phyloP scores from a whole-genome alignment of 805 yeast genomes.

The Cyberlindnera mycetangii region DNA sequence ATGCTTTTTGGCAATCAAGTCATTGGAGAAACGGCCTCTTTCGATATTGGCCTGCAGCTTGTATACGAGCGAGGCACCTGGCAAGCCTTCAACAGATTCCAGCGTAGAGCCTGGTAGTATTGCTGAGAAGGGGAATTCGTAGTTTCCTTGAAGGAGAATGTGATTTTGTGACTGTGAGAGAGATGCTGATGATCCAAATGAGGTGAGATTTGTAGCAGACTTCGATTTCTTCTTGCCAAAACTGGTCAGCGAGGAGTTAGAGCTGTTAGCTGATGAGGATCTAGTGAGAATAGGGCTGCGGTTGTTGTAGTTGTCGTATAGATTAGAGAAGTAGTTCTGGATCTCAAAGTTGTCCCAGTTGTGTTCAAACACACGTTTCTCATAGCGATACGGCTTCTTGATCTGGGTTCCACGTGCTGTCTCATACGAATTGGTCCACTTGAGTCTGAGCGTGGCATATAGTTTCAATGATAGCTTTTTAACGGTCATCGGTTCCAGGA shows the following conservation, averaged over 20 bases:
- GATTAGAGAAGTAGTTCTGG: conserved; percentile 36
- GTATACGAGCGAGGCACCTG: conserved; percentile 72
- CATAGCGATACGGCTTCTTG: conserved; percentile 48
- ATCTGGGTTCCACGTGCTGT: conserved; percentile 43
- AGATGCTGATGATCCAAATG: conserved; percentile 30
- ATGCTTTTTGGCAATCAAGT: conserved; percentile 64
- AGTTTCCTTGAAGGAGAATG: conserved; percentile 67
- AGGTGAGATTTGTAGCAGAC: conserved; percentile 33
- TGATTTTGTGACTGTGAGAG: conserved; percentile 31
- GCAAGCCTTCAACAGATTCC: conserved; percentile 88
- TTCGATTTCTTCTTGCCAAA: conserved; percentile 32
- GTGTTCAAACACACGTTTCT: conserved; percentile 68
- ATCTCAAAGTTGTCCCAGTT: conserved; percentile 71
- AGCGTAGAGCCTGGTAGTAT: conserved; percentile 80
- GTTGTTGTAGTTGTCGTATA: conserved; percentile 23
- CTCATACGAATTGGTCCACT: conserved; percentile 56
- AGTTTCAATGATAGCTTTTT: conserved; percentile 62
- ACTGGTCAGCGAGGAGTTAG: conserved; percentile 26
- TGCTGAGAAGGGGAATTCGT: conserved; percentile 86
- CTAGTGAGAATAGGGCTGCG: conserved; percentile 12
- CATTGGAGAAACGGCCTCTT: conserved; percentile 71
- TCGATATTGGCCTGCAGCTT: conserved; percentile 78
- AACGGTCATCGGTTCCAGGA: conserved; percentile 70
- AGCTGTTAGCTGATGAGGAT: conserved; percentile 21
- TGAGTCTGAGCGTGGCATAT: conserved; percentile 62